phyloP scores from a whole-genome alignment of 768 basidiomycete species.

The Coprinellus aureogranulatus region DNA sequence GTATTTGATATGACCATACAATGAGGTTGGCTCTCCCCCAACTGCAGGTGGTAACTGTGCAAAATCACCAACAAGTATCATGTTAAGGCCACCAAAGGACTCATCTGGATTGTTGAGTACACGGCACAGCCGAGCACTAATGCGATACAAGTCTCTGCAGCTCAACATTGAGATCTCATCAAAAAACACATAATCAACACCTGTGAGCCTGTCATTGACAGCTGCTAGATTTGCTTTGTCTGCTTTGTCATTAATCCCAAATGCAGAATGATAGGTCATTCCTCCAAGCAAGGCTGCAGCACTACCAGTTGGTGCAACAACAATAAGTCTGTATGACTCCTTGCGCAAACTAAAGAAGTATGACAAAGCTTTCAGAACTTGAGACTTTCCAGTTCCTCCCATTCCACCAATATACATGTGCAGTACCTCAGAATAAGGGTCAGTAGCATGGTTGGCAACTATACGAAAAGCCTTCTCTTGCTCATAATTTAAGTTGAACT shows the following conservation, averaged over 20 bases:
- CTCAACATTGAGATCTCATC: constrained; percentile 45
- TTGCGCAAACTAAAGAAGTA: neutral
- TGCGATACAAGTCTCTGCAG: constrained; percentile 25
- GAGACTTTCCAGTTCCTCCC: constrained; percentile 2
- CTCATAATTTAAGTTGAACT: constrained; percentile 16
- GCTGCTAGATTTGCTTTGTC: no score
- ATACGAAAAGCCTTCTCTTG: constrained; percentile 23
- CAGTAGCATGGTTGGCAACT: constrained; percentile 18
- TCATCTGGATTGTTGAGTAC: constrained; percentile 14
- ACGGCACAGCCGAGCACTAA: constrained; percentile 20
- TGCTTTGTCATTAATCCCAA: no score
- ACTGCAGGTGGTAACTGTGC: constrained; percentile 40
- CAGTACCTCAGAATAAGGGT: constrained; percentile 1
- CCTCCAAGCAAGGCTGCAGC: neutral
- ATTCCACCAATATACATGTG: constrained; percentile 1
- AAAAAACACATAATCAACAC: constrained; percentile 37
- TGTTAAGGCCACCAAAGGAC: constrained; percentile 36
- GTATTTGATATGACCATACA: neutral
- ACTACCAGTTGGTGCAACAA: neutral
- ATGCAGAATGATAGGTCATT: constrained; percentile 24
- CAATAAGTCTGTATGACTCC: neutral
- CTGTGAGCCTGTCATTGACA: constrained; percentile 18
- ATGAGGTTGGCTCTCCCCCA: neutral
- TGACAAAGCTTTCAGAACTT: neutral
- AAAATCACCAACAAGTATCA: constrained; percentile 46